phyloP scores from a whole-genome alignment of 2,329 filamentous ascomycete genomes.

The Aspergillus nomiae region DNA sequence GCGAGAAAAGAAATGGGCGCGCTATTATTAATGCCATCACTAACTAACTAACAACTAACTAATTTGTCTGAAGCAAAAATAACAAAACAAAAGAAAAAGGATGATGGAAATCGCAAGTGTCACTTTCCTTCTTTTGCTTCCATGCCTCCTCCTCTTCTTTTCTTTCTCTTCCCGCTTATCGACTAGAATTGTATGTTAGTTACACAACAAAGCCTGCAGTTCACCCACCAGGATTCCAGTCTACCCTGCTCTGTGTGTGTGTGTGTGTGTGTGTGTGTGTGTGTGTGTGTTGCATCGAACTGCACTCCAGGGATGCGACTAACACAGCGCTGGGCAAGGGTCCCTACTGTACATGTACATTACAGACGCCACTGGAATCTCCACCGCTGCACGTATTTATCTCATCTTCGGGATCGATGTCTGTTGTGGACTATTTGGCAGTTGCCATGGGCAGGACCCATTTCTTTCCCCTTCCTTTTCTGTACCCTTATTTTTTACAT shows the following conservation, averaged over 20 bases:
- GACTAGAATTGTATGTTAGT: background rate
- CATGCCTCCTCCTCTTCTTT: background rate
- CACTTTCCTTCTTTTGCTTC: background rate
- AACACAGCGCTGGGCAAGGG: background rate
- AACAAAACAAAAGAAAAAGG: constrained; percentile 2
- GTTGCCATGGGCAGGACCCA: background rate
- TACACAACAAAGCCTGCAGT: constrained; percentile 20
- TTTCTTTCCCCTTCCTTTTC: background rate
- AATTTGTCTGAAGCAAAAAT: background rate
- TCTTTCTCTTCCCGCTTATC: background rate
- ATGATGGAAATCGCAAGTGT: background rate
- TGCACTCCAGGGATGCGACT: background rate
- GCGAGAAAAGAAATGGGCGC: background rate
- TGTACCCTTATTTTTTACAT: background rate
- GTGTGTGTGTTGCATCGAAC: background rate
- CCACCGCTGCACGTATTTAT: background rate
- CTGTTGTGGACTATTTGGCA: constrained; percentile 3
- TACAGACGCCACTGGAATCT: background rate
- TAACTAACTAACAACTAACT: background rate
- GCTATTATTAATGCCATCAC: background rate
- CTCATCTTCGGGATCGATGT: constrained; percentile 3
- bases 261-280: background rate
- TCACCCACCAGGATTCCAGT: constrained; percentile 10
- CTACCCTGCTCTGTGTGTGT: background rate
- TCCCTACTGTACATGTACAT: background rate